Percentiles rank a stretch among this genome's conserved stretches.
These are phyloP conservation scores for Albifimbria verrucaria DNA, from an alignment of 2,329 filamentous ascomycete genomes.

Conservation along the genomic window DNA sequence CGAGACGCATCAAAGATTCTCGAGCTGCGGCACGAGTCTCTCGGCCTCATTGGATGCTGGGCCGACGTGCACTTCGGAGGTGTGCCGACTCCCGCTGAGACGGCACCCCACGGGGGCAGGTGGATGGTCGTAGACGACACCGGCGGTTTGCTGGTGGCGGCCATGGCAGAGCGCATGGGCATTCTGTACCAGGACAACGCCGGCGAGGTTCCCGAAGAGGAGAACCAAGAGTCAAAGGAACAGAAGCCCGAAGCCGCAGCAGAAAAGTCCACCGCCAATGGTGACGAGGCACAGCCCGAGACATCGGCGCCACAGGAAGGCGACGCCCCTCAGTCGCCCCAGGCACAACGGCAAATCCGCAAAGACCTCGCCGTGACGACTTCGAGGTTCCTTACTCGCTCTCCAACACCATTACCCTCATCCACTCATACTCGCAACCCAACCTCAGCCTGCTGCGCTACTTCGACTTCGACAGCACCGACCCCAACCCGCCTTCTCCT, in stretches of 20 bases:
- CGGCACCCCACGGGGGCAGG: constrained; percentile 38
- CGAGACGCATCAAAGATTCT: constrained; percentile 78
- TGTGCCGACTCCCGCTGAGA: constrained; percentile 18
- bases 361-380: constrained; percentile 38
- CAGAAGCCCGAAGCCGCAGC: constrained; percentile 1
- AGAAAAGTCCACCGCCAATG: constrained; percentile 6
- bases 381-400: constrained; percentile 63
- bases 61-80: constrained; percentile 74
- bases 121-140: constrained; percentile 89
- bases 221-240: constrained; percentile 2
- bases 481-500: constrained; percentile 52
- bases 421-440: constrained; percentile 80
- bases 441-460: constrained; percentile 87
- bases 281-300: background rate
- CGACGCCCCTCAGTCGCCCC: constrained; percentile 9
- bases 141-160: constrained; percentile 75
- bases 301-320: constrained; percentile 6
- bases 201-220: constrained; percentile 4
- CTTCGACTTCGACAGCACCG: constrained; percentile 76
- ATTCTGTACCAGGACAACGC: constrained; percentile 55
- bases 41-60: constrained; percentile 83
- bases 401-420: constrained; percentile 74
- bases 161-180: constrained; percentile 85
- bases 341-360: constrained; percentile 19
- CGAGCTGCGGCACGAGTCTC: constrained; percentile 80